Evolutionary conservation across 2,329 filamentous ascomycete species (phyloP).

Genomic region (Lecanicillium sp.): DNA sequence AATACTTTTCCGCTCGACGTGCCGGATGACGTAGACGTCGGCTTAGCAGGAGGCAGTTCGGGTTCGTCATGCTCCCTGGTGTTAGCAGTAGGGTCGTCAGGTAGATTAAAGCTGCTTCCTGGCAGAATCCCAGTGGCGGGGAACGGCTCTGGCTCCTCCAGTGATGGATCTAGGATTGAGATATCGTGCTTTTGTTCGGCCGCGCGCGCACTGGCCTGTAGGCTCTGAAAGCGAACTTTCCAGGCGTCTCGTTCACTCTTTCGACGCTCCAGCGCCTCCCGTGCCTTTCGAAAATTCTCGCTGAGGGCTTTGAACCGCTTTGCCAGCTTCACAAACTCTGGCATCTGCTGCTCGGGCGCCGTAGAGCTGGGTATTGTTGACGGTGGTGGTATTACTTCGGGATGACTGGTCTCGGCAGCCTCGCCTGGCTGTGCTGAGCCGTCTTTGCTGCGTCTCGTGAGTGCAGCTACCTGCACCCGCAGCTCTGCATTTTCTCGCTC

Average conservation of each 20-base stretch:
- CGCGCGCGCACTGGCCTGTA: conserved; percentile 34
- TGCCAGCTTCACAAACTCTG: conserved; percentile 29
- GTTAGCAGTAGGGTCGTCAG: conserved; percentile 5
- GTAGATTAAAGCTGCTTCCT: conserved; percentile 4
- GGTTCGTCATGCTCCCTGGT: conserved; percentile 11
- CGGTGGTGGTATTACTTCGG: too few relatives aligned
- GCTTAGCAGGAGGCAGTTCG: conserved; percentile 18
- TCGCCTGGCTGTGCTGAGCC: too few relatives aligned
- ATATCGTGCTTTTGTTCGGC: conserved; percentile 32
- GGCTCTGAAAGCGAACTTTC: conserved; percentile 33
- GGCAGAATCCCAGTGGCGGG: background rate
- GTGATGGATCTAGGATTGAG: conserved; percentile 15
- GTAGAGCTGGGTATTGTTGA: background rate
- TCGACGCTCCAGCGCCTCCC: conserved; percentile 29
- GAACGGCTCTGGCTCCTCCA: background rate
- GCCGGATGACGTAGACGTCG: conserved; percentile 12
- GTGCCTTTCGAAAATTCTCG: conserved; percentile 32
- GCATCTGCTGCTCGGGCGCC: conserved; percentile 11
- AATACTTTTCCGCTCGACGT: background rate
- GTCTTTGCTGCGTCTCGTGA: conserved; percentile 4
- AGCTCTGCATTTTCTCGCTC: conserved; percentile 36
- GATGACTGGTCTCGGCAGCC: too few relatives aligned
- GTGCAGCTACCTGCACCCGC: conserved; percentile 23
- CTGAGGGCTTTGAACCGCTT: conserved; percentile 33
- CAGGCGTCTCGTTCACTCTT: conserved; percentile 36